Conservation (phyloP, 441 rosid species). For the Pelargonium myrrhifolium region DNA sequence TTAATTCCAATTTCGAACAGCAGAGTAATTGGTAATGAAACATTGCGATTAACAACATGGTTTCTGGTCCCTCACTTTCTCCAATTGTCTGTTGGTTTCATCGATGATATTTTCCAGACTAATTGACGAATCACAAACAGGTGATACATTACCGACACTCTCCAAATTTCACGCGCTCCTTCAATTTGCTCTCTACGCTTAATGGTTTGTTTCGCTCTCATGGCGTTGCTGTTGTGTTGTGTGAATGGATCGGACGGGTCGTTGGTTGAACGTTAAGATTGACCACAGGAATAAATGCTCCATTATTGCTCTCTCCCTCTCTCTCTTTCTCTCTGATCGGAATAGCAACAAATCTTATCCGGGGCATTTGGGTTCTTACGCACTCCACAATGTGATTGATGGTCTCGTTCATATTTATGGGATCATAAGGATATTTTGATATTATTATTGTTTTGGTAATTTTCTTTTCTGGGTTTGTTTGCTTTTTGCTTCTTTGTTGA, state of each 20-base stretch:
- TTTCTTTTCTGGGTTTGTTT: neutral
- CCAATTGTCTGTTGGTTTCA: constrained; percentile 1
- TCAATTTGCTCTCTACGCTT: neutral
- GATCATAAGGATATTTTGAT: neutral
- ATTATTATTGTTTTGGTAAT: neutral
- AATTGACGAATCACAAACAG: neutral
- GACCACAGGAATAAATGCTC: neutral
- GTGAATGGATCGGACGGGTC: neutral
- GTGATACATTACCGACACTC: neutral
- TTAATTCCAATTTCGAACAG: no score
- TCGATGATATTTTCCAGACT: neutral
- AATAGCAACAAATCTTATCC: neutral
- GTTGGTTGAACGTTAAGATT: neutral
- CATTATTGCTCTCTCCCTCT: neutral
- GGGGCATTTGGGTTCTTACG: neutral
- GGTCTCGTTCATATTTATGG: neutral
- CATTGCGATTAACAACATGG: neutral
- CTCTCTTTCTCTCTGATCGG: neutral
- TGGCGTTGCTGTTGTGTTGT: neutral
- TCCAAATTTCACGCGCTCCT: neutral
- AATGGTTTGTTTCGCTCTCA: no score
- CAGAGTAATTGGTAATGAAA: no score
- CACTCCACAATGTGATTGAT: neutral
- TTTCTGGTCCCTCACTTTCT: neutral
- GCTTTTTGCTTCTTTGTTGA: neutral